These are phyloP conservation scores for Penicillium sp. DNA, from an alignment of 2,329 filamentous ascomycete species.

Conservation along the genomic window DNA sequence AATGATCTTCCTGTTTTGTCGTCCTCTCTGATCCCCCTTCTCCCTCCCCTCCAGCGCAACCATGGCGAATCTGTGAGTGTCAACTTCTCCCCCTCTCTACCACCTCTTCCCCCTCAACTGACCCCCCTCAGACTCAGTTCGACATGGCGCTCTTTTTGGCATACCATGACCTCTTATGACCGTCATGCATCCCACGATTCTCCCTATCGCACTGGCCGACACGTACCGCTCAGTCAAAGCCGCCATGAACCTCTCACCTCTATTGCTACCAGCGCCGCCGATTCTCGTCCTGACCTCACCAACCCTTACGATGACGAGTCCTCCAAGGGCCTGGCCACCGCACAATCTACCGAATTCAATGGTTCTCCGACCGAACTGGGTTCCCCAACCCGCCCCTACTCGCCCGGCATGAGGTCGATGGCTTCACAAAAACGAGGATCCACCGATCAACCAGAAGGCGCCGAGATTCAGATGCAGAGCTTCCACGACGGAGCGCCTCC, in stretches of 20 bases:
- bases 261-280: constrained; percentile 75
- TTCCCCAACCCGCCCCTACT: constrained; percentile 69
- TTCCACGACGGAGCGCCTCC: constrained; percentile 90
- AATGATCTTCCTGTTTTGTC: constrained; percentile 8
- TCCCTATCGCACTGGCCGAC: constrained; percentile 82
- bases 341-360: constrained; percentile 58
- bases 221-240: constrained; percentile 80
- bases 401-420: constrained; percentile 80
- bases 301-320: constrained; percentile 72
- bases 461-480: constrained; percentile 93
- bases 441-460: constrained; percentile 61
- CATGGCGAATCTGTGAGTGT: constrained; percentile 24
- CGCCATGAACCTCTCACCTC: constrained; percentile 78
- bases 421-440: constrained; percentile 58
- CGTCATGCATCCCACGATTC: constrained; percentile 91
- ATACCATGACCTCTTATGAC: constrained; percentile 72
- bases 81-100: constrained; percentile 1
- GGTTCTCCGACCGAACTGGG: constrained; percentile 51
- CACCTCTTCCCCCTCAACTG: constrained; percentile 3
- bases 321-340: constrained; percentile 51
- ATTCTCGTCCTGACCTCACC: constrained; percentile 79
- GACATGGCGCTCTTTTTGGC: constrained; percentile 89
- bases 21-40: constrained; percentile 1
- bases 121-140: constrained; percentile 54
- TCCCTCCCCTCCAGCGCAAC: constrained; percentile 3